Evolutionary conservation across 2,329 filamentous ascomycete species (phyloP), one percentile per base, ranked within the genome.

Genomic region (Diaporthe velutina): DNA sequence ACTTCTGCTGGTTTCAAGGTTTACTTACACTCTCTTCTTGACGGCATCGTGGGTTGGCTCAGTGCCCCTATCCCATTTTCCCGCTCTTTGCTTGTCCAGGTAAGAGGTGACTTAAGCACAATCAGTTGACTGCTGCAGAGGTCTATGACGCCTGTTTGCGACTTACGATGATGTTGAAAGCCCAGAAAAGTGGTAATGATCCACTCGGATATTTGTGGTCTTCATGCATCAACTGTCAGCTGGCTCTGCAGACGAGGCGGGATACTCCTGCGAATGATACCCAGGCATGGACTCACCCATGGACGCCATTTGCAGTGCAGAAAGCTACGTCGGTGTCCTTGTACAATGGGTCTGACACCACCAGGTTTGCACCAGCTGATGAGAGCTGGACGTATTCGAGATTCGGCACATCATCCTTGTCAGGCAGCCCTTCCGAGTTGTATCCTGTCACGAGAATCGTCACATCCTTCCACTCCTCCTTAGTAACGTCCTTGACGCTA

Each of bases 141-240:
- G 3, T 25, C 12, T 1, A 13, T 10, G 1, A 3, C 7, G 1
- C 12, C 4, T n/a, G 1, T n/a, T 2, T 0, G 35, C 30, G 50
- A 82, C 86, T 76, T 79, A 89, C 88, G 79, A 3, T 80, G 79
- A 73, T 89, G 88, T 76, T 89, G 85, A 67, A 86, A 84, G 0
- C 87, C 83, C 3, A 90, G 81, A 77, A 85, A 90, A 0, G 88
- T 90, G 30, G 83, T 80, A 33, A 90, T 85, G 9, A 90, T 84
- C 89, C 89, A 91, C 80, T 91, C 89, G 0, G 88, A 82, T 75
- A 90, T 91, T 77, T 90, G 89, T 2, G 89, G 88, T 1, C 88
- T 90, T 64, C 13, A 42, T 64, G 8, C 8, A 52, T 48, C n/a
- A 28, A 28, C 40, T 30, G 57, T 66, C 5, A 67, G 25, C 15